Evolutionary conservation across 352 stramenopile species (phyloP).

Genomic region (Globisporangium splendens): DNA sequence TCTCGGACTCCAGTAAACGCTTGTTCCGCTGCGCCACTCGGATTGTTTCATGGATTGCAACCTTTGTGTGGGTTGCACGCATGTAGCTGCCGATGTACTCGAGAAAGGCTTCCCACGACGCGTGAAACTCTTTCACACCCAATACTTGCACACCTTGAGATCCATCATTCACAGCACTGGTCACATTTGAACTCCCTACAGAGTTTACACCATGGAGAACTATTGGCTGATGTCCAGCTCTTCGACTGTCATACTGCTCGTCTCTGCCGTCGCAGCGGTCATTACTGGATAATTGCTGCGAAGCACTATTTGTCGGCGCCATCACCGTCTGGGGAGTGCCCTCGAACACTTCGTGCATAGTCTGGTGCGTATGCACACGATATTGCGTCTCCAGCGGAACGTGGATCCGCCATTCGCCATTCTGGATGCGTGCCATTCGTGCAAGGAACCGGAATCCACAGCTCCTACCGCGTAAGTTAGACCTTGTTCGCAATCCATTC

Average conservation of each 20-base stretch:
- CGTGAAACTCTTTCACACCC: not conserved
- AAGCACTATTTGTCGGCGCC: not conserved
- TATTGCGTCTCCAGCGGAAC: conserved; percentile 1
- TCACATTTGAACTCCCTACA: not conserved
- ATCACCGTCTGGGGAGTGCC: not conserved
- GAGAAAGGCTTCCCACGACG: not conserved
- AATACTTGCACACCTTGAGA: not conserved
- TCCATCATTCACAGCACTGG: not conserved
- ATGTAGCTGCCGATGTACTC: not conserved
- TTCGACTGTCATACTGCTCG: not conserved
- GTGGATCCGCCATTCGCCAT: not conserved
- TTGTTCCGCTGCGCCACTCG: not conserved
- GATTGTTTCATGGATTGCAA: not conserved
- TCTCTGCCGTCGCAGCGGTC: not conserved
- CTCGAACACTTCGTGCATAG: not conserved
- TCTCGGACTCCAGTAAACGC: not conserved
- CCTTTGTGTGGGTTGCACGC: not conserved
- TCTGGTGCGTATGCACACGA: not conserved
- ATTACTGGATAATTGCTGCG: not conserved
- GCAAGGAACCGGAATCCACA: conserved; percentile 3
- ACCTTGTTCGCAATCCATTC: not conserved
- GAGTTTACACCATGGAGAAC: too few relatives aligned
- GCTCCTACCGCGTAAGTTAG: not conserved
- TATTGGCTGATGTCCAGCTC: not conserved
- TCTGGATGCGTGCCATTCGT: not conserved